Evolutionary conservation across 2,329 filamentous ascomycete species (phyloP).

Genomic region (Polychaeton citri): DNA sequence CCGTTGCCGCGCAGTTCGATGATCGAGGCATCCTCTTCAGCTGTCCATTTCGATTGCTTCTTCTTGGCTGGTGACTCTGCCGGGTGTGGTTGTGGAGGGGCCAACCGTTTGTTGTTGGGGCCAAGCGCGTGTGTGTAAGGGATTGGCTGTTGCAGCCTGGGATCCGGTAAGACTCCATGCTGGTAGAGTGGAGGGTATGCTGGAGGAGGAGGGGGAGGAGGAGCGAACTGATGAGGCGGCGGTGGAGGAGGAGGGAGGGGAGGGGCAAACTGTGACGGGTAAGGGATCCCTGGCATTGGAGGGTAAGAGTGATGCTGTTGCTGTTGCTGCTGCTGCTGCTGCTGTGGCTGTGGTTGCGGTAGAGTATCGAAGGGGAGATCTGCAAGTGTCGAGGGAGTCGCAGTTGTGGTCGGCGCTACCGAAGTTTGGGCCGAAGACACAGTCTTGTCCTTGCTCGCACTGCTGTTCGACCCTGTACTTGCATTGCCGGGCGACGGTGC

Average conservation of each 20-base stretch:
- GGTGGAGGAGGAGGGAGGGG: neutral
- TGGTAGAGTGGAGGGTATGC: constrained; percentile 2
- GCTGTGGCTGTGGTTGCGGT: neutral
- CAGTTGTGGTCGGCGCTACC: constrained; percentile 12
- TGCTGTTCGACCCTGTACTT: constrained; percentile 19
- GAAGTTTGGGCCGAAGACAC: constrained; percentile 1
- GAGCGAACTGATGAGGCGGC: neutral
- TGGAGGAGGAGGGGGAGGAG: neutral
- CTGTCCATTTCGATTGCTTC: constrained; percentile 94
- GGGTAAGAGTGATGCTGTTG: constrained; percentile 12
- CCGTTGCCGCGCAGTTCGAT: constrained; percentile 79
- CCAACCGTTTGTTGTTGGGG: constrained; percentile 25
- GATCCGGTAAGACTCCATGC: constrained; percentile 4
- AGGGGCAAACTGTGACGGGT: constrained; percentile 7
- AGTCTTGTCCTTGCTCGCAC: constrained; percentile 2
- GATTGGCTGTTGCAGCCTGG: constrained; percentile 4
- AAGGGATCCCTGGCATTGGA: constrained; percentile 13
- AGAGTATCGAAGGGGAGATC: constrained; percentile 1
- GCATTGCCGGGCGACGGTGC: constrained; percentile 45
- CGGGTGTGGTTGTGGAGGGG: constrained; percentile 33
- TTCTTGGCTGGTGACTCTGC: constrained; percentile 66
- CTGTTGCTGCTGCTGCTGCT: constrained; percentile 9
- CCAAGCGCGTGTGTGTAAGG: constrained; percentile 29
- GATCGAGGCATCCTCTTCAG: constrained; percentile 84
- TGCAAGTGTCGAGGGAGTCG: constrained; percentile 9